Evolutionary conservation across 2,329 filamentous ascomycete genomes (phyloP), one percentile per base, ranked within the genome.

Genomic region (Pseudodiploospora longispora): DNA sequence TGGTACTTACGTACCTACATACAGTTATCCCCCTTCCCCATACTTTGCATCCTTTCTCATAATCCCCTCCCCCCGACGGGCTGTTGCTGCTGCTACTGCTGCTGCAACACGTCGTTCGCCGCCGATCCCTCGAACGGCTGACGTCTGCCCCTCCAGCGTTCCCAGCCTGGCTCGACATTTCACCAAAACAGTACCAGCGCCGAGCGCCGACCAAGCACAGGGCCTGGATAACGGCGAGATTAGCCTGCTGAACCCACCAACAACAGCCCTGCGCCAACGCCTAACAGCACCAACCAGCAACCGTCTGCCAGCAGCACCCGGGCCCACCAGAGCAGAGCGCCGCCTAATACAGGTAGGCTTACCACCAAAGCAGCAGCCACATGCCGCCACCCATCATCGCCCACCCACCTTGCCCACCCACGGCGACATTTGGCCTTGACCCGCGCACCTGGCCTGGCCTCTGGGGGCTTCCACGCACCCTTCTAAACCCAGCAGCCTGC

Each of bases 61-160:
- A 8, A 34, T 34, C 32, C 8, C 32, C 32, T 9, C n/a, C 32
- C 32, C 9, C 32, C 32, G n/a, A 34, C 32, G 42, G 42, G 37
- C 29, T 28, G 35, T 35, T 42, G 39, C 35, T 27, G 30, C 10
- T 30, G 30, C 30, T 34, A n/a, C 12, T 36, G 39, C 36, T 38
- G 31, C 42, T 44, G 43, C 44, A 34, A 47, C 38, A 40, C 33
- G 40, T 41, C 44, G 19, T 19, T 19, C 40, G n/a, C 32, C 40
- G 46, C 42, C 39, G 46, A 47, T 47, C 42, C 42, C 37, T 36
- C 27, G 37, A 32, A 41, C 42, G 46, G 46, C 46, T 47, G 46
- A 47, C 42, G 42, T 42, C 46, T 41, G 34, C 46, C 38, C 46
- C 42, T 45, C 46, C 42, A 45, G 46, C 44, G 37, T 28, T 38